These are phyloP conservation scores for Globisporangium cylindrosporum DNA, from an alignment of 352 stramenopile genomes.

Conservation along the genomic window DNA sequence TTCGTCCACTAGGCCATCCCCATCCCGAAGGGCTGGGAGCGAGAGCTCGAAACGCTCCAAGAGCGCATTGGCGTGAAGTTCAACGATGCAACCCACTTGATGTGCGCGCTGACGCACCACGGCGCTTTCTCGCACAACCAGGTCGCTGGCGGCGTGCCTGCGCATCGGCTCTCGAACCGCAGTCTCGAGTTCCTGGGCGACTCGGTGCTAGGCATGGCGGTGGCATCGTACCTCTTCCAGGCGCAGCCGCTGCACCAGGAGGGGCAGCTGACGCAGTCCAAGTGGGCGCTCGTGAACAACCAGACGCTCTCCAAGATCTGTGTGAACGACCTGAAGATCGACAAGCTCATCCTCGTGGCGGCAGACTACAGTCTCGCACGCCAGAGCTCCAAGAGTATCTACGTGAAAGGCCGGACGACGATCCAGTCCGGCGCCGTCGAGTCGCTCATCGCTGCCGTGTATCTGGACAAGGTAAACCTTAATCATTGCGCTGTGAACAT, in stretches of 20 bases:
- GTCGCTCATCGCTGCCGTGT: conserved; percentile 73
- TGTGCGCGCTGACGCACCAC: conserved; percentile 75
- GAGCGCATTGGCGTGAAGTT: conserved; percentile 60
- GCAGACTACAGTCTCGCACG: conserved; percentile 31
- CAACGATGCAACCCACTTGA: conserved; percentile 47
- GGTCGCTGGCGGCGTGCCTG: conserved; percentile 35
- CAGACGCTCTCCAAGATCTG: conserved; percentile 64
- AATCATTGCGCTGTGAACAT: background rate
- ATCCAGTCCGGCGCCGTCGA: conserved; percentile 77
- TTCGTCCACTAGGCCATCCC: conserved; percentile 27
- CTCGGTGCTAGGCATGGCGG: conserved; percentile 63
- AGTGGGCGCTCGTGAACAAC: conserved; percentile 77
- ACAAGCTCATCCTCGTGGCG: conserved; percentile 61
- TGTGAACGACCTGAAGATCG: conserved; percentile 50
- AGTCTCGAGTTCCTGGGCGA: conserved; percentile 84
- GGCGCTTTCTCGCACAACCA: conserved; percentile 49
- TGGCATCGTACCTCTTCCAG: conserved; percentile 73
- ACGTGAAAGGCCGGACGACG: conserved; percentile 56
- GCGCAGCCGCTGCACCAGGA: conserved; percentile 64
- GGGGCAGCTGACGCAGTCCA: conserved; percentile 70
- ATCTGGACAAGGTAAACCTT: conserved; percentile 57
- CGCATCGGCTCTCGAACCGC: conserved; percentile 72
- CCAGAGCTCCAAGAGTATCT: conserved; percentile 25
- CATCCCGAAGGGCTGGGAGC: conserved; percentile 45
- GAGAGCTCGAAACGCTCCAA: conserved; percentile 47